A percentile compares a stretch with the other conserved stretches of the same genome.
Conservation (phyloP, 108 stramenopile species). For the Cyclotella atomus region DNA sequence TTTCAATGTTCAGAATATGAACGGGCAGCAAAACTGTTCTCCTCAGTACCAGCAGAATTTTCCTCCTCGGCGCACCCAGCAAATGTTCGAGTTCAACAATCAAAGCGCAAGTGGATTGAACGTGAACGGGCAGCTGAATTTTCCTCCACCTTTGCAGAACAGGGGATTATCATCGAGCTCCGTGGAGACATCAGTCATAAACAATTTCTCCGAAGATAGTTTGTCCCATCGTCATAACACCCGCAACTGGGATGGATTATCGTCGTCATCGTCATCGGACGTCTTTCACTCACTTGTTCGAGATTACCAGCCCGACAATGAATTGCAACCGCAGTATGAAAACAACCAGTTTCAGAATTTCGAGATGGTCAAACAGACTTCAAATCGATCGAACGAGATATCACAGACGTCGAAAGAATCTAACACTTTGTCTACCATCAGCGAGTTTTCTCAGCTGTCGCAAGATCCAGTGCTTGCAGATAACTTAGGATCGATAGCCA, state of each 20-base stretch:
- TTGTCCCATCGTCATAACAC: neutral
- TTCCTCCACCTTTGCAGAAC: neutral
- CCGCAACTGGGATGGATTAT: neutral
- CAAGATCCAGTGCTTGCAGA: conserved; percentile 8
- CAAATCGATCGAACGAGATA: neutral
- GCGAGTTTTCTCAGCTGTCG: conserved; percentile 3
- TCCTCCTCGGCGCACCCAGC: neutral
- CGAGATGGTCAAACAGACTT: neutral
- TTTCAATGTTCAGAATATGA: too few relatives aligned
- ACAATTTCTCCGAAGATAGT: neutral
- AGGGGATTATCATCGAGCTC: neutral
- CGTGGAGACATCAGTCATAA: neutral
- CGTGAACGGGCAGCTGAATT: neutral
- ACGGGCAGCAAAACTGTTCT: neutral
- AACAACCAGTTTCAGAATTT: neutral
- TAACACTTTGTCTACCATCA: neutral
- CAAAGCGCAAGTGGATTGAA: neutral
- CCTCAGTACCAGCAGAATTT: conserved; percentile 1
- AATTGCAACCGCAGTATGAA: neutral
- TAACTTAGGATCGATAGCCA: conserved; percentile 6
- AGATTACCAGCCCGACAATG: conserved; percentile 2
- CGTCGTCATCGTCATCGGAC: conserved; percentile 16
- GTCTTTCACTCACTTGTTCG: conserved; percentile 11
- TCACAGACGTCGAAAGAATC: neutral
- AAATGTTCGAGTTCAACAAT: neutral